phyloP scores from a whole-genome alignment of 1,284 basidiomycete genomes.

The Spongiforma sp. region DNA sequence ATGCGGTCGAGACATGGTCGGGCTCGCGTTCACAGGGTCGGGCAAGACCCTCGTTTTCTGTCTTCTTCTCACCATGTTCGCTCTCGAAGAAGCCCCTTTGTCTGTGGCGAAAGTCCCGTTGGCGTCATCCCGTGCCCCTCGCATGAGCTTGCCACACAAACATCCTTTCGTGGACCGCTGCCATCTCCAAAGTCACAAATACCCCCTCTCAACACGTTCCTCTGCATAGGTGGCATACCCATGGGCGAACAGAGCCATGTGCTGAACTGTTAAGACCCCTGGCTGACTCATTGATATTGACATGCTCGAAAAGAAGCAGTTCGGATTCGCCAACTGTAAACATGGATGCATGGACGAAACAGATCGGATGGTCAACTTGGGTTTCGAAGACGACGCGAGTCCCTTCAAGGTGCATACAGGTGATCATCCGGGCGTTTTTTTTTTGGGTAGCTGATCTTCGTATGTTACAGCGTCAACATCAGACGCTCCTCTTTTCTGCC shows the following conservation, averaged over 20 bases:
- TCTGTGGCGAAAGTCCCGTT: constrained; percentile 94
- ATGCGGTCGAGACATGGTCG: constrained; percentile 97
- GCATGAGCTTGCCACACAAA: constrained; percentile 93
- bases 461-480: constrained; percentile 75
- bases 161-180: constrained; percentile 85
- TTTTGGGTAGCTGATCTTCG: neutral
- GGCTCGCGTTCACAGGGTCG: constrained; percentile 94
- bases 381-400: constrained; percentile 99
- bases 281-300: constrained; percentile 98
- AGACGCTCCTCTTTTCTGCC: constrained; percentile 97
- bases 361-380: constrained; percentile 98
- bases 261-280: constrained; percentile 90
- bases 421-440: neutral
- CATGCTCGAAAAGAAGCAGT: constrained; percentile 93
- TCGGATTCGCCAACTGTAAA: constrained; percentile 92
- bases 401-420: constrained; percentile 82
- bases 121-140: constrained; percentile 96
- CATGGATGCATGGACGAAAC: constrained; percentile 99
- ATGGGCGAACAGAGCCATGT: constrained; percentile 97
- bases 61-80: constrained; percentile 93
- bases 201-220: constrained; percentile 88
- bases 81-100: constrained; percentile 92
- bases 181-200: constrained; percentile 79
- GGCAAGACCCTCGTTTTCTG: constrained; percentile 94
- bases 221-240: constrained; percentile 98